phyloP scores from a whole-genome alignment of 1,284 basidiomycete genomes.

The Trichosporon ovoides region DNA sequence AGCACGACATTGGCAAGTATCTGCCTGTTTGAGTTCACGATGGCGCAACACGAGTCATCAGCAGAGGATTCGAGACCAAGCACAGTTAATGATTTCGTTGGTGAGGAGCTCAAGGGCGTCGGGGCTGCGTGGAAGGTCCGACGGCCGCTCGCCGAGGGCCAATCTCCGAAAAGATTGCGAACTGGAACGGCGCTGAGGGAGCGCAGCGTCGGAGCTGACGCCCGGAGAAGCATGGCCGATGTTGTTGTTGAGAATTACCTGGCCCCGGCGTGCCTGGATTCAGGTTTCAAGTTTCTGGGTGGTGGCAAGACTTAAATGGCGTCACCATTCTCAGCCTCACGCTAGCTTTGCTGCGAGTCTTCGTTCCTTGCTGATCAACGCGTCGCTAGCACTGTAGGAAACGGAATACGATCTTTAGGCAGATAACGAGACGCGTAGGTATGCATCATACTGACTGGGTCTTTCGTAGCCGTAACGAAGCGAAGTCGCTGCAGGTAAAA shows the following conservation, averaged over 20 bases:
- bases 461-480: no score
- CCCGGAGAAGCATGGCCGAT: background rate
- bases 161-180: background rate
- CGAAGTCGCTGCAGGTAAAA: no score
- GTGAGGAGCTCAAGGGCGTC: background rate
- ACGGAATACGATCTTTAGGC: no score
- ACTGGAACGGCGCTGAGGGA: background rate
- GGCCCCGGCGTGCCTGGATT: background rate
- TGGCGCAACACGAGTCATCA: conserved; percentile 81
- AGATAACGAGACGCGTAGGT: no score
- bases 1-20: conserved; percentile 78
- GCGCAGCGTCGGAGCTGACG: background rate
- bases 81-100: conserved; percentile 51
- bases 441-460: no score
- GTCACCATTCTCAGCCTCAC: background rate
- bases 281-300: background rate
- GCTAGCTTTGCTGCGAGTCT: no score
- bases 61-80: conserved; percentile 74
- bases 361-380: no score
- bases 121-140: background rate
- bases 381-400: no score
- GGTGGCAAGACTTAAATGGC: background rate
- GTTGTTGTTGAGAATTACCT: background rate
- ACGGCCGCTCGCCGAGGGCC: background rate
- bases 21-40: conserved; percentile 62